Evolutionary conservation across 2,329 filamentous ascomycete genomes (phyloP).

Genomic region (Ophioceras dolichostomum): DNA sequence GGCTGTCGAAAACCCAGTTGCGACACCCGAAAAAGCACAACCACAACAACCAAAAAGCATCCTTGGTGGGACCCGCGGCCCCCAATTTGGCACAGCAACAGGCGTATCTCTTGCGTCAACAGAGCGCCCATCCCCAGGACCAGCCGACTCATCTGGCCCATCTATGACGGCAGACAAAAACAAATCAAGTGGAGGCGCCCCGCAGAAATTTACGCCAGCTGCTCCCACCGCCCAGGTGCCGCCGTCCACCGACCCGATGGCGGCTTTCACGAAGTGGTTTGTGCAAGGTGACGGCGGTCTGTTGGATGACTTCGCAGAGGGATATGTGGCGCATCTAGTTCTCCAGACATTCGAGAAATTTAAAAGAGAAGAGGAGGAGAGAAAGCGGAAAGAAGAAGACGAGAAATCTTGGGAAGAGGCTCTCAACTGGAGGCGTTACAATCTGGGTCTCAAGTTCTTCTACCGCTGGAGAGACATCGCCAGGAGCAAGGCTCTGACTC

Average conservation of each 20-base stretch:
- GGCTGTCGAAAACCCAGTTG: too few relatives aligned
- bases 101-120: too few relatives aligned
- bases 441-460: constrained; percentile 40
- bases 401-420: constrained; percentile 32
- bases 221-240: constrained; percentile 5
- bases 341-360: constrained; percentile 26
- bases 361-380: constrained; percentile 26
- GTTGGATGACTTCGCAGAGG: constrained; percentile 35
- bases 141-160: too few relatives aligned
- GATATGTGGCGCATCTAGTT: constrained; percentile 31
- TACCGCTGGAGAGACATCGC: constrained; percentile 41
- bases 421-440: constrained; percentile 33
- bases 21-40: too few relatives aligned
- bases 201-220: too few relatives aligned
- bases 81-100: too few relatives aligned
- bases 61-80: too few relatives aligned
- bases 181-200: too few relatives aligned
- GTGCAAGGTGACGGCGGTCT: constrained; percentile 40
- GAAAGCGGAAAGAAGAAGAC: constrained; percentile 33
- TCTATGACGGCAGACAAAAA: not conserved
- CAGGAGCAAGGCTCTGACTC: constrained; percentile 32
- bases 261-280: constrained; percentile 40
- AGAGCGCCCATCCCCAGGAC: too few relatives aligned
- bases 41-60: too few relatives aligned
- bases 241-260: constrained; percentile 29